Base-by-base conservation (phyloP, 2,329 filamentous ascomycete genomes). In the Botrytis pseudocinerea region DNA sequence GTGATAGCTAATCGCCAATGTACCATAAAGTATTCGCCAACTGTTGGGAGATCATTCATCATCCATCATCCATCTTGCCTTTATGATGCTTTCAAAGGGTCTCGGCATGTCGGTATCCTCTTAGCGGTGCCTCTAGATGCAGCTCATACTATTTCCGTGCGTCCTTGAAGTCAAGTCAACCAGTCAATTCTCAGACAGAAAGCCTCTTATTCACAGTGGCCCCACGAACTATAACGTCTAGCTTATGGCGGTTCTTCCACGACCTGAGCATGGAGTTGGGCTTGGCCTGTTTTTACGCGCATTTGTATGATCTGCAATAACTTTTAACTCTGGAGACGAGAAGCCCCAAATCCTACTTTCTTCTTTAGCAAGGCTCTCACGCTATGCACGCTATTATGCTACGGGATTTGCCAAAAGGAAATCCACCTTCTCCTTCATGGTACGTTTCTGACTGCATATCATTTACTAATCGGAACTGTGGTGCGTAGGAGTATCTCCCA, bases 211-310 rank as follows among this genome's bases (percentile, higher is more conserved):
- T 64, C 59, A 46, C 7, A 42, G 28, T 38, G 25, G n/a, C 44
- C 60, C 46, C 46, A 40, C 46, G 69, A 71, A 65, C 57, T 57
- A 65, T 38, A 71, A 71, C 46, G 25, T 64, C 35, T 42, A 65
- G 60, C 69, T 64, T 65, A 54, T 71, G 69, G 69, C 60, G 69
- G 46, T 71, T 71, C 60, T 63, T 38, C n/a, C 46, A 65, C 22
- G 12, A 48, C 18, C 44, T 14, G 16, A 64, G 63, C 18, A 16
- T 64, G 18, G 10, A 48, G 35, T n/a, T n/a, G 32, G 10, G 16
- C n/a, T 54, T 46, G 59, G 54, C 66, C n/a, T 54, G 48, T n/a
- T 54, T n/a, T 3, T 3, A n/a, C 48, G 14, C n/a, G n/a, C 48
- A 54, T 42, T 54, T 44, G 44, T 12, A 44, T 46, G 9, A 59